Conservation (phyloP, 495 filamentous ascomycete genomes). For the Chaetomidium leptoderma region DNA sequence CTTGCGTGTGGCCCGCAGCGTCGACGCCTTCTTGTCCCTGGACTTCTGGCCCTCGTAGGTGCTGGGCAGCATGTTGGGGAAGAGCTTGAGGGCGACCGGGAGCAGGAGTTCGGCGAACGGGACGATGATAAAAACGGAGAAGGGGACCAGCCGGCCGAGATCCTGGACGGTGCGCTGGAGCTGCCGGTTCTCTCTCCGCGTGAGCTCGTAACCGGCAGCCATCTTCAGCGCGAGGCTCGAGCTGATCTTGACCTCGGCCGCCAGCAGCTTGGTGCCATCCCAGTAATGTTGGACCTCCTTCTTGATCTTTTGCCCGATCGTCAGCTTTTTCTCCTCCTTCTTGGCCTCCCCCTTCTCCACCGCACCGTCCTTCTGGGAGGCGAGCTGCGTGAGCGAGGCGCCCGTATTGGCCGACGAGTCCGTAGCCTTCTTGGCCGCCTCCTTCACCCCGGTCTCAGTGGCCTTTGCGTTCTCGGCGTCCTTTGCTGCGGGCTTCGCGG, state of each 20-base stretch:
- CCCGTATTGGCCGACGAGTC: constrained; percentile 26
- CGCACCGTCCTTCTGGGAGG: constrained; percentile 32
- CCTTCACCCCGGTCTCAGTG: constrained; percentile 30
- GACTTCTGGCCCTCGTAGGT: constrained; percentile 91
- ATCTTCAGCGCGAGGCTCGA: constrained; percentile 89
- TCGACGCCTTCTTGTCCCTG: constrained; percentile 80
- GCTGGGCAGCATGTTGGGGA: constrained; percentile 94
- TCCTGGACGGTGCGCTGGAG: constrained; percentile 90
- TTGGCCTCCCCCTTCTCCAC: constrained; percentile 42
- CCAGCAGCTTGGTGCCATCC: constrained; percentile 98
- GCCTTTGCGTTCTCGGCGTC: constrained; percentile 31
- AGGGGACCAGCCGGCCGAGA: constrained; percentile 86
- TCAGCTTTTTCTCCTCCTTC: constrained; percentile 76
- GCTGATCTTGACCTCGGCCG: constrained; percentile 89
- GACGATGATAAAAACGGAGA: constrained; percentile 94
- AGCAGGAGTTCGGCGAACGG: constrained; percentile 95
- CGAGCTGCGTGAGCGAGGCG: constrained; percentile 32
- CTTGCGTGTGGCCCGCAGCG: constrained; percentile 79
- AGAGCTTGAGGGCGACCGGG: constrained; percentile 85
- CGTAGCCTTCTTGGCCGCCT: constrained; percentile 30
- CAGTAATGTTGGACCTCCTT: constrained; percentile 91
- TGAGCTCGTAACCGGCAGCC: constrained; percentile 96
- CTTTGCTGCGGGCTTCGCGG: constrained; percentile 38
- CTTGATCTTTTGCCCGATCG: constrained; percentile 86
- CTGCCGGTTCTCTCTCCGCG: constrained; percentile 86